Base-by-base conservation (phyloP, 2,329 filamentous ascomycete species). In the Zymoseptoria brevis region DNA sequence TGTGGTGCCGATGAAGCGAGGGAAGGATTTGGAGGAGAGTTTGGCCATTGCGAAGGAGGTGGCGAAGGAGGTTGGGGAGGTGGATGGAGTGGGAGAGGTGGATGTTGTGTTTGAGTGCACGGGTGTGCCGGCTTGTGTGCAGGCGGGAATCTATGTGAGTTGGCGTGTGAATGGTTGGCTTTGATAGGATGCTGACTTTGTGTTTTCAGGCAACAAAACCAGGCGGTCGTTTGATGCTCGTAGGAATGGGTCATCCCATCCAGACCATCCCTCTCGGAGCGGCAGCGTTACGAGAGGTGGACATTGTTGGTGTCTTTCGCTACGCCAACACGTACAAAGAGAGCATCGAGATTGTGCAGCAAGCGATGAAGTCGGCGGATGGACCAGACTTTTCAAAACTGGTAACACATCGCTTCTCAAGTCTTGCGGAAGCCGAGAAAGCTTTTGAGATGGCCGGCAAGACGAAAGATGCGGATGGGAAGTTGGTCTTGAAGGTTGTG, bases 211-310 rank as follows among this genome's bases (percentile, higher is more conserved):
- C 86, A 2, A 86, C 87, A 8, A 80, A 80, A 59, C 80, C 87
- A 0, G 88, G 88, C 24, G 88, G 88, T 19, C 87, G 86, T 66
- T 79, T 90, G 54, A 81, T 91, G 72, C 85, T 91, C 72, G 87
- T 92, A 22, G 88, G 88, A 56, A 91, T 91, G 88, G 88, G 88
- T 45, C 88, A 83, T 4, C 87, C 88, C 0, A 82, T 90, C 56
- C 87, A 90, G 72, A 90, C 87, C 0, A 78, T 91, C 1, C 87
- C 87, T 1, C 77, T 92, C 52, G 88, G 85, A 7, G 85, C 86
- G 4, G 87, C 87, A 2, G 86, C 88, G 48, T 77, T 90, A 26
- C 82, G 87, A 45, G 88, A 92, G 74, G 85, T 91, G 50, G 88
- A 91, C 69, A 86, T 91, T 30, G 75, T 90, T n/a, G 87, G 87